These are phyloP conservation scores for Didymella pomorum DNA, from an alignment of 2,329 filamentous ascomycete genomes.

Conservation along the genomic window DNA sequence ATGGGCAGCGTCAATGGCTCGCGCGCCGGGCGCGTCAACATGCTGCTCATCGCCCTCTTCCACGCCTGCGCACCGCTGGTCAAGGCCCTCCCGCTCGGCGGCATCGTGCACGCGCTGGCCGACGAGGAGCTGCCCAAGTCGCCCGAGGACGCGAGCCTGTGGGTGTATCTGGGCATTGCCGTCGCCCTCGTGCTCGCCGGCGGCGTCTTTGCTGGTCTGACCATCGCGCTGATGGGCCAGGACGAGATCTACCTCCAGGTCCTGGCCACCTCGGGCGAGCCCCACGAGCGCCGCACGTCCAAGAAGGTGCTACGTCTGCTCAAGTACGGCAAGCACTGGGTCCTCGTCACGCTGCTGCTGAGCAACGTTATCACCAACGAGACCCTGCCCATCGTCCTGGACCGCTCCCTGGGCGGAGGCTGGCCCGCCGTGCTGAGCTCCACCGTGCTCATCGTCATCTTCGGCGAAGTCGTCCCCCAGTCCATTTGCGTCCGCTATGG, in stretches of 20 bases:
- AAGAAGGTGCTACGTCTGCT: conserved; percentile 80
- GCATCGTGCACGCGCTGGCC: conserved; percentile 31
- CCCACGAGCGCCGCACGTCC: conserved; percentile 86
- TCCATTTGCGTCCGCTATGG: conserved; percentile 97
- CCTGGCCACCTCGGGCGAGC: conserved; percentile 83
- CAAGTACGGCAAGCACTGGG: conserved; percentile 95
- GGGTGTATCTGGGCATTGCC: conserved; percentile 82
- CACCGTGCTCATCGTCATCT: conserved; percentile 96
- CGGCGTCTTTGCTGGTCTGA: conserved; percentile 93
- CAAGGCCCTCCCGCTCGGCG: conserved; percentile 45
- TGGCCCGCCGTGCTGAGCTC: conserved; percentile 93
- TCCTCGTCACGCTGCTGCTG: conserved; percentile 89
- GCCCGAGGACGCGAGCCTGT: conserved; percentile 70
- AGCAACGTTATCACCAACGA: conserved; percentile 99
- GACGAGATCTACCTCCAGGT: conserved; percentile 98
- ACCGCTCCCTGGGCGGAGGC: conserved; percentile 90
- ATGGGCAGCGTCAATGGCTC: conserved; percentile 40
- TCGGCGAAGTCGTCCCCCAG: conserved; percentile 95
- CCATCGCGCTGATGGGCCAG: conserved; percentile 80
- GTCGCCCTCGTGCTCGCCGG: conserved; percentile 83
- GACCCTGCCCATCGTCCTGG: conserved; percentile 87
- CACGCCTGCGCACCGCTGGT: conserved; percentile 46
- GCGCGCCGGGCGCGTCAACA: conserved; percentile 34
- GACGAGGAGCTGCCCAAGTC: conserved; percentile 46
- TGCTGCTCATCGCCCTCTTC: conserved; percentile 41